Evolutionary conservation across 1,284 basidiomycete genomes (phyloP).

Genomic region (Leccinum pseudoinsigne): DNA sequence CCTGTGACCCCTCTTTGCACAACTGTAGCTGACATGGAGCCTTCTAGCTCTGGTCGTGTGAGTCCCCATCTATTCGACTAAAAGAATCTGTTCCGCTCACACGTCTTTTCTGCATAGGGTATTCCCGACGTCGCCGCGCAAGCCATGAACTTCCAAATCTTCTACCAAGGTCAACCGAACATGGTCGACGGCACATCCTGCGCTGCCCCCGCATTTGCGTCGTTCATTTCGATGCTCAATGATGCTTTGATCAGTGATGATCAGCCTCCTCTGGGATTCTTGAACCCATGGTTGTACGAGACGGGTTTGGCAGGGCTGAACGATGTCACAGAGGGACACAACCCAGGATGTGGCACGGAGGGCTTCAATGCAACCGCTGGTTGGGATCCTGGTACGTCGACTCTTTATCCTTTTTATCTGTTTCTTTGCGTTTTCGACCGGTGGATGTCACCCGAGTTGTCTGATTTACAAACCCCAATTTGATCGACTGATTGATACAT

Average conservation of each 20-base stretch:
- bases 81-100: constrained; percentile 30
- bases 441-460: background rate
- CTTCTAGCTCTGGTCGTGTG: constrained; percentile 36
- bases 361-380: constrained; percentile 48
- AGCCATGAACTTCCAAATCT: constrained; percentile 11
- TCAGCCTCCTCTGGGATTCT: constrained; percentile 51
- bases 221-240: constrained; percentile 58
- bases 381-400: constrained; percentile 43
- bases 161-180: constrained; percentile 11
- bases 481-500: background rate
- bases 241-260: constrained; percentile 51
- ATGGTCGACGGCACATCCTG: constrained; percentile 52
- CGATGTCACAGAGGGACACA: constrained; percentile 54
- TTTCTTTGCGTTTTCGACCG: background rate
- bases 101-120: constrained; percentile 32
- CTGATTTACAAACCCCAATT: background rate
- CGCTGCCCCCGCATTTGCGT: constrained; percentile 20
- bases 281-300: constrained; percentile 59
- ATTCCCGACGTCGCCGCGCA: constrained; percentile 67
- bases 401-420: background rate
- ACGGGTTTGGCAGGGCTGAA: constrained; percentile 40
- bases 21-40: background rate
- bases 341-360: constrained; percentile 56
- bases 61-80: constrained; percentile 16
- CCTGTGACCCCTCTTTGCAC: background rate